Evolutionary conservation across 2,329 filamentous ascomycete species (phyloP).

Genomic region (Arthrobotrys pseudoclavata): DNA sequence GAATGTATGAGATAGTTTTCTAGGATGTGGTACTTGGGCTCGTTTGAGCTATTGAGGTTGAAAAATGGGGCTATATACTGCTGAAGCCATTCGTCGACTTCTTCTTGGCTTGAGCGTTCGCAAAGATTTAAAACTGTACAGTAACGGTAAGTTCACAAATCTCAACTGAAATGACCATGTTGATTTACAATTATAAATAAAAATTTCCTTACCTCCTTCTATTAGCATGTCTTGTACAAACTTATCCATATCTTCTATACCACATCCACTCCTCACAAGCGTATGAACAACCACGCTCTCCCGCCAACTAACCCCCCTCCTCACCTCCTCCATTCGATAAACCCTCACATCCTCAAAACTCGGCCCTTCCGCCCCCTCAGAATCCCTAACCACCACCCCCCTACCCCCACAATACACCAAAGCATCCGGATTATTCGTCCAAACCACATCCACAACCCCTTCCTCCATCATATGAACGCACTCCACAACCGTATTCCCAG

Average conservation of each 20-base stretch:
- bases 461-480: slow-evolving; percentile 11
- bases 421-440: slow-evolving; percentile 15
- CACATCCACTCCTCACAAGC: slow-evolving; percentile 1
- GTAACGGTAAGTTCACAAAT: background rate
- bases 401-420: slow-evolving; percentile 21
- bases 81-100: slow-evolving; percentile 16
- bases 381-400: slow-evolving; percentile 19
- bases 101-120: slow-evolving; percentile 20
- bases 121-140: background rate
- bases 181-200: background rate
- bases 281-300: slow-evolving; percentile 15
- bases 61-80: background rate
- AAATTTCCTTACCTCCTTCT: slow-evolving; percentile 1
- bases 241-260: background rate
- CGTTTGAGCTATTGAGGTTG: background rate
- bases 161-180: no score
- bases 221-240: background rate
- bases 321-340: slow-evolving; percentile 10
- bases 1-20: slow-evolving; percentile 3
- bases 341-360: slow-evolving; percentile 7
- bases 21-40: background rate
- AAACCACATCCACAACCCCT: slow-evolving; percentile 37
- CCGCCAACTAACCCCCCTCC: background rate
- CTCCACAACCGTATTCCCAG: slow-evolving; percentile 9
- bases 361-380: background rate